These are phyloP conservation scores for Barnettozyma sucrosica DNA, from an alignment of 805 yeast genomes.

Conservation along the genomic window DNA sequence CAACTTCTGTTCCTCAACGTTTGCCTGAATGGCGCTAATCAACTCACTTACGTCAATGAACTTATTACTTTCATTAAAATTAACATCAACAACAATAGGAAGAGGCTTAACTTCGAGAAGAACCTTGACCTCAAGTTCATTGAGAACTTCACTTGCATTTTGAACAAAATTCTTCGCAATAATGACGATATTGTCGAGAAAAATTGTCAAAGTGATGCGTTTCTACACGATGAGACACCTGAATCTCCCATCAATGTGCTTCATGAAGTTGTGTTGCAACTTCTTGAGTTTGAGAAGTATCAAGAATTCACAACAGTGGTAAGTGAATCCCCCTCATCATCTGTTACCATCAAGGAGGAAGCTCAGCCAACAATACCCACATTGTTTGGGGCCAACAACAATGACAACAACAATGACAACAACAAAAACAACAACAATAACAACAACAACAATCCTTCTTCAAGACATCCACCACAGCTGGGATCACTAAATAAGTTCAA, in stretches of 20 bases:
- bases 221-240: not conserved
- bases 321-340: not conserved
- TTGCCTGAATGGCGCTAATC: conserved; percentile 13
- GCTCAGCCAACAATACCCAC: not conserved
- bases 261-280: not conserved
- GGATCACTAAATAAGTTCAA: not conserved
- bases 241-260: not conserved
- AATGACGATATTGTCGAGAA: not conserved
- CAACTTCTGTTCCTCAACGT: conserved; percentile 20
- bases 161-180: not conserved
- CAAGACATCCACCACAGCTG: not conserved
- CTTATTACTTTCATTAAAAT: conserved; percentile 18
- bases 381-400: not conserved
- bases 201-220: not conserved
- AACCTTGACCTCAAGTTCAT: conserved; percentile 17
- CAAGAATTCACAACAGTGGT: not conserved
- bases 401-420: not conserved
- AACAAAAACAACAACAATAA: too few species aligned
- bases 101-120: conserved; percentile 23
- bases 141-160: conserved; percentile 11
- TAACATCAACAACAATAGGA: conserved; percentile 22
- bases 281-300: not conserved
- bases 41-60: conserved; percentile 9
- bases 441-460: not conserved
- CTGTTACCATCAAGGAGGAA: conserved; percentile 2